Percentiles rank a stretch among this genome's conserved stretches.
Evolutionary conservation across 176 grass and related monocot species (phyloP).

Genomic region (Carex parvula): DNA sequence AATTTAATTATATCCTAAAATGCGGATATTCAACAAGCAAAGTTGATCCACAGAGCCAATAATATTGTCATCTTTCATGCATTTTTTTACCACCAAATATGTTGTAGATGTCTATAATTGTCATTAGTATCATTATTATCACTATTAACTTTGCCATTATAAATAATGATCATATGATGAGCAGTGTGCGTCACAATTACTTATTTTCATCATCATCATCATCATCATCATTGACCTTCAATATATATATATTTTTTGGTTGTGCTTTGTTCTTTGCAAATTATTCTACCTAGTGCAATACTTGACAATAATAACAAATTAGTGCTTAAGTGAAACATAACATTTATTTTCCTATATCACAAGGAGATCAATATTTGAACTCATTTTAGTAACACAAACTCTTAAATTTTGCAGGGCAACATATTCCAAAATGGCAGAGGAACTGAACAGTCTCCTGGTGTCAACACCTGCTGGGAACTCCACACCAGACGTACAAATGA

Average conservation of each 20-base stretch:
- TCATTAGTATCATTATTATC: not conserved
- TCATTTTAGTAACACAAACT: not conserved
- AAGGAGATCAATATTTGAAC: not conserved
- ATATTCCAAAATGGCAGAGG: constrained; percentile 82
- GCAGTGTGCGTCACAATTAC: not conserved
- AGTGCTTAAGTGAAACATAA: not conserved
- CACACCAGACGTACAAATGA: constrained; percentile 43
- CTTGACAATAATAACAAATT: not conserved
- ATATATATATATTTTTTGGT: not conserved
- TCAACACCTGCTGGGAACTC: constrained; percentile 32
- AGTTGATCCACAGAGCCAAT: not conserved
- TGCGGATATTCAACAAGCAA: not conserved
- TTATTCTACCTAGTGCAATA: not conserved
- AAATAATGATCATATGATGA: not conserved
- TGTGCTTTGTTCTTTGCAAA: not conserved
- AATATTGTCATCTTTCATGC: not conserved
- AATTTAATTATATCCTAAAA: not conserved
- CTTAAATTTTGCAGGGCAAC: constrained; percentile 44
- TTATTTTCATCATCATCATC: not conserved
- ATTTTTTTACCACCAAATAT: not conserved
- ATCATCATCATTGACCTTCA: not conserved
- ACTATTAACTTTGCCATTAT: not conserved
- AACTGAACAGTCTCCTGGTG: constrained; percentile 53
- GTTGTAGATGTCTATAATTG: not conserved
- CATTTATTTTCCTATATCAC: not conserved